Base-by-base conservation (phyloP, 768 basidiomycete species). In the Russula lepida region DNA sequence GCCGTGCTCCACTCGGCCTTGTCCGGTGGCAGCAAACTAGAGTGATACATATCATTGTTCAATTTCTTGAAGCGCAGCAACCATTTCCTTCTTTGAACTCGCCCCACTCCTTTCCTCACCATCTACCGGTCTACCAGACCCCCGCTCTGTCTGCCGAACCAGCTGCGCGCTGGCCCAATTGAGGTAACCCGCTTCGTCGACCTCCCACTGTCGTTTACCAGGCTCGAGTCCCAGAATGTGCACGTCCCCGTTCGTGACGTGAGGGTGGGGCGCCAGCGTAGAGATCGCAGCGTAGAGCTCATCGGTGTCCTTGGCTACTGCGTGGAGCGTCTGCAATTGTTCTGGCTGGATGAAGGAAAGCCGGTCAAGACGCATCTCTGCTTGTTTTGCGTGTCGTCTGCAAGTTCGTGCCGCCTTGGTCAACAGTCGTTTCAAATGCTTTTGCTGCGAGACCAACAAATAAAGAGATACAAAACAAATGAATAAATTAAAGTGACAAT, bases 201-300 rank as follows among this genome's bases (percentile, higher is more conserved):
- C 81, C 73, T 92, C 89, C 90, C 91, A 93, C 11, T 79, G 79
- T 43, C 84, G 80, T 70, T 89, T 89, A 0, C 87, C 84, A 0
- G 84, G 81, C 59, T 84, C 81, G 4, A 77, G 67, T 27, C 74
- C 69, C 4, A 69, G 64, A 19, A 58, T 27, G 19, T 57, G 63
- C 3, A 62, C 56, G n/a, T 63, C 46, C 13, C 15, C 46, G 7
- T 27, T 27, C 25, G 46, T 58, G 23, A 54, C n/a, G 21, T 63
- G 64, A 41, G 68, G 69, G 54, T 70, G 50, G 2, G 67, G 66
- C 2, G 84, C 80, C 6, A 88, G 76, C 0, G 78, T 72, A 4
- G 78, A 77, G n/a, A 80, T 74, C 7, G 74, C 71, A 8, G 68
- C 69, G 72, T 81, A 79, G 80, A 85, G 74, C 32, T 68, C 62